Evolutionary conservation across 2,329 filamentous ascomycete species (phyloP).

Genomic region (Aspergillus sp.): DNA sequence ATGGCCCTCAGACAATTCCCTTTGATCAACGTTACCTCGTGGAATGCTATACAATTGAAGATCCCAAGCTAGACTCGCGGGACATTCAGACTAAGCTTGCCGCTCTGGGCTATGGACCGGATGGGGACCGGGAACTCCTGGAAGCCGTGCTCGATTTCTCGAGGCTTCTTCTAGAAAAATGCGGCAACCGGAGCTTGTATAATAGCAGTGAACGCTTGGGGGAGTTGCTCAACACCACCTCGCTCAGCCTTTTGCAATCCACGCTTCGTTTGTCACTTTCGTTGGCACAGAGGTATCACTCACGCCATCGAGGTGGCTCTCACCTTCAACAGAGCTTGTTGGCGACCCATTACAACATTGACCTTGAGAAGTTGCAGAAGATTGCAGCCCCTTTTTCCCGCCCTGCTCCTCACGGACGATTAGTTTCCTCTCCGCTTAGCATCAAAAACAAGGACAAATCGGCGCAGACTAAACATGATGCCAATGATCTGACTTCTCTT

Average conservation of each 20-base stretch:
- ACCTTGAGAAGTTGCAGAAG: slow-evolving; percentile 78
- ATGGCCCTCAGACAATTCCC: slow-evolving; percentile 77
- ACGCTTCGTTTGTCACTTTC: slow-evolving; percentile 82
- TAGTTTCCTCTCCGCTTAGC: slow-evolving; percentile 56
- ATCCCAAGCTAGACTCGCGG: slow-evolving; percentile 58
- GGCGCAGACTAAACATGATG: slow-evolving; percentile 62
- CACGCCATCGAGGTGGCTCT: slow-evolving; percentile 74
- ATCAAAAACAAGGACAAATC: slow-evolving; percentile 79
- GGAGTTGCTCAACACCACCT: slow-evolving; percentile 85
- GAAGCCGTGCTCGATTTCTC: slow-evolving; percentile 85
- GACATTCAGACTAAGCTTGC: slow-evolving; percentile 59
- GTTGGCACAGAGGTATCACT: slow-evolving; percentile 89
- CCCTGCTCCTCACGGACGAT: slow-evolving; percentile 59
- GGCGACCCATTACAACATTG: slow-evolving; percentile 78
- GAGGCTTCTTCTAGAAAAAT: slow-evolving; percentile 85
- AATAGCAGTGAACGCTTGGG: slow-evolving; percentile 90
- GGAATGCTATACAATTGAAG: slow-evolving; percentile 62
- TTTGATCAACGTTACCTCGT: slow-evolving; percentile 59
- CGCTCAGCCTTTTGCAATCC: slow-evolving; percentile 74
- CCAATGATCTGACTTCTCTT: slow-evolving; percentile 82
- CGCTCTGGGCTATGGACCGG: slow-evolving; percentile 66
- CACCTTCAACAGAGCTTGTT: slow-evolving; percentile 75
- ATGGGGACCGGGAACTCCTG: slow-evolving; percentile 81
- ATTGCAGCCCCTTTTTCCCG: slow-evolving; percentile 82
- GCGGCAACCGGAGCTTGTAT: slow-evolving; percentile 95